Evolutionary conservation across 129 eudicot genomes (phyloP).

Genomic region (Arctium lappa): DNA sequence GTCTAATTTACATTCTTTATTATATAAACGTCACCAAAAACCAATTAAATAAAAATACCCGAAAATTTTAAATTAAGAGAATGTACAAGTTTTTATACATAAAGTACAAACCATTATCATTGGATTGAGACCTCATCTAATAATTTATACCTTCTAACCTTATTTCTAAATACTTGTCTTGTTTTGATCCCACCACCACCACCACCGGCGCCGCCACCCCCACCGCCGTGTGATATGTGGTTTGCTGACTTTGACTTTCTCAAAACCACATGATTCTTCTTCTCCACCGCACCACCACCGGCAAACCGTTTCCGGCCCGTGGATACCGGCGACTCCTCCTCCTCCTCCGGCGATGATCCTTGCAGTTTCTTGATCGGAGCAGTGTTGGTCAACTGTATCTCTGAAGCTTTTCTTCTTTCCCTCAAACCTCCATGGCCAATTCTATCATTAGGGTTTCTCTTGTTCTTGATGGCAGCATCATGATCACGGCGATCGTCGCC

Average conservation of each 20-base stretch:
- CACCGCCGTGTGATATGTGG: slow-evolving; percentile 33
- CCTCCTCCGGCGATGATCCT: slow-evolving; percentile 3
- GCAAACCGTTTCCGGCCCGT: slow-evolving; percentile 39
- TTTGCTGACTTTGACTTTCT: slow-evolving; percentile 59
- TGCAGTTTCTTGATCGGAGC: slow-evolving; percentile 34
- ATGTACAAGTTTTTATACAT: not conserved
- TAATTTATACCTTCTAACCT: slow-evolving; percentile 82
- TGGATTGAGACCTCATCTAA: slow-evolving; percentile 70
- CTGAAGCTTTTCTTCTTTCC: slow-evolving; percentile 21
- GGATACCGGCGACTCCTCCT: slow-evolving; percentile 36
- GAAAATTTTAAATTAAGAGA: not conserved
- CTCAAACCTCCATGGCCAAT: slow-evolving; percentile 9
- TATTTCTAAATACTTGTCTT: slow-evolving; percentile 53
- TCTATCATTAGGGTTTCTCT: slow-evolving; percentile 16
- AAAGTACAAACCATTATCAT: slow-evolving; percentile 1
- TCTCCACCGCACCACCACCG: slow-evolving; percentile 13
- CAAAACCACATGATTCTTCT: slow-evolving; percentile 21
- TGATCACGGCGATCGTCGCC: slow-evolving; percentile 18
- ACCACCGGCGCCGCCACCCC: not conserved
- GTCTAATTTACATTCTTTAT: not conserved
- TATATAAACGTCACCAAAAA: no score
- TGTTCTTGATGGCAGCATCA: slow-evolving; percentile 18
- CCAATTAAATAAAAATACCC: not conserved
- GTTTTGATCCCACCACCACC: slow-evolving; percentile 31
- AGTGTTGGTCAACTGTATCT: slow-evolving; percentile 16